phyloP scores from a whole-genome alignment of 1,284 basidiomycete genomes.

The Anthracocystis setariae region DNA sequence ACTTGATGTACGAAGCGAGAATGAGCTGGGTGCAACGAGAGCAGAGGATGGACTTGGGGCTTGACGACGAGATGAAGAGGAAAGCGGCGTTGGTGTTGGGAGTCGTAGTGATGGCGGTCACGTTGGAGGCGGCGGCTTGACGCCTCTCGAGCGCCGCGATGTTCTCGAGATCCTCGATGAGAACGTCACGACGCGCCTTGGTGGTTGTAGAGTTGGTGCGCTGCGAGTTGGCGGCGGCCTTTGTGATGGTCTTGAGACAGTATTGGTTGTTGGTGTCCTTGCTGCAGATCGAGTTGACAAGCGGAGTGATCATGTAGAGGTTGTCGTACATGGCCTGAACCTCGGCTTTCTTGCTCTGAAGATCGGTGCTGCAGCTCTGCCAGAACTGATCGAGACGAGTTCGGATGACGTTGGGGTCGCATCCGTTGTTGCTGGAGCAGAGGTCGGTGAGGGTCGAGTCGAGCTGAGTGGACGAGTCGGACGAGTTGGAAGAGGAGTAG shows the following conservation, averaged over 20 bases:
- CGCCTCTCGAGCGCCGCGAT: conserved; percentile 12
- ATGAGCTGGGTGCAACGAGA: conserved; percentile 57
- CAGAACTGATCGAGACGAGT: conserved; percentile 50
- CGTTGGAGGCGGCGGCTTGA: conserved; percentile 22
- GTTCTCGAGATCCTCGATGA: too few species aligned
- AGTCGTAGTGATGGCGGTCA: conserved; percentile 17
- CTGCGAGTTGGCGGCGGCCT: conserved; percentile 32
- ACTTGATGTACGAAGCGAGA: conserved; percentile 59
- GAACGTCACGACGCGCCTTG: conserved; percentile 16
- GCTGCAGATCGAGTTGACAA: conserved; percentile 57
- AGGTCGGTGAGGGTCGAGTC: conserved; percentile 49
- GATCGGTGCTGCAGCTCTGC: conserved; percentile 49
- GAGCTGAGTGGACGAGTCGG: conserved; percentile 35
- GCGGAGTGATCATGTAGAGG: conserved; percentile 61
- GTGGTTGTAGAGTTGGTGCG: conserved; percentile 5
- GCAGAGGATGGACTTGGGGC: conserved; percentile 56
- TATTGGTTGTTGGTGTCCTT: conserved; percentile 50
- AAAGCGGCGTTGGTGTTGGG: conserved; percentile 58
- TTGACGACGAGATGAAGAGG: conserved; percentile 53
- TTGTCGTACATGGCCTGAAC: conserved; percentile 58
- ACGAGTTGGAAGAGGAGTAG: conserved; percentile 50
- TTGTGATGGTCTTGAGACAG: conserved; percentile 53
- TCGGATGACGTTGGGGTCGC: conserved; percentile 52
- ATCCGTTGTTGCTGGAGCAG: conserved; percentile 45
- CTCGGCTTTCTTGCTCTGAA: conserved; percentile 36